Evolutionary conservation across 2,329 filamentous ascomycete genomes (phyloP), one percentile per base, ranked within the genome.

Genomic region (Stemphylium beticola): DNA sequence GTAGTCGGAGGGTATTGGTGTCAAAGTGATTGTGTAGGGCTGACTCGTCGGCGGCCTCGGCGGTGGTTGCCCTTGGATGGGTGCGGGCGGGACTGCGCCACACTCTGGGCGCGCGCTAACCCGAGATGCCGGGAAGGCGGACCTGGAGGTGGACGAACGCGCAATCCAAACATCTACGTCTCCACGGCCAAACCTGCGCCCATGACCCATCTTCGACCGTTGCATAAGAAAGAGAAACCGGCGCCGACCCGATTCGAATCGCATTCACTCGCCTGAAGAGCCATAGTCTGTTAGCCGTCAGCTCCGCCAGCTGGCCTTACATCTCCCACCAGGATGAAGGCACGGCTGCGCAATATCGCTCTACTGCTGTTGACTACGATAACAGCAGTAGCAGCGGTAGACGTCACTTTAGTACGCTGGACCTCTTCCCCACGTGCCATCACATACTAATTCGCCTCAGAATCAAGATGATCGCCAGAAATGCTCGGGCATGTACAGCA

Each of bases 401-500:
- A 77, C 46, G 66, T 77, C 15, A 66, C 65, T 14, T 45, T 77
- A 22, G 49, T 57, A 48, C 5, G 15, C 4, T 14, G 8, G 4
- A 0, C 18, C 8, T 31, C 4, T 12, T 8, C 4, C 10, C 2
- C 42, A 5, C 4, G 14, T 22, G 4, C n/a, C 10, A 18, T 34
- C 11, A 12, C 12, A 5, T 29, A 38, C 53, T 55, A 52, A 60
- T 31, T 34, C 12, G n/a, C 12, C 20, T 4, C 17, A 96, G 91
- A 88, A 91, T 74, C 83, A 95, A 73, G 85, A 88, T 32, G 90
- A 93, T 71, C 83, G 87, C 70, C 90, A 96, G 79, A 85, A 89
- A 85, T 97, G 93, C 80, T 80, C 82, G 81, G 92, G 93, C 79
- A 97, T 98, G 93, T 98, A 97, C 81, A 93, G 90, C 78, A 88